These are phyloP conservation scores for Daldinia childiae DNA, from an alignment of 495 filamentous ascomycete species.

Conservation along the genomic window DNA sequence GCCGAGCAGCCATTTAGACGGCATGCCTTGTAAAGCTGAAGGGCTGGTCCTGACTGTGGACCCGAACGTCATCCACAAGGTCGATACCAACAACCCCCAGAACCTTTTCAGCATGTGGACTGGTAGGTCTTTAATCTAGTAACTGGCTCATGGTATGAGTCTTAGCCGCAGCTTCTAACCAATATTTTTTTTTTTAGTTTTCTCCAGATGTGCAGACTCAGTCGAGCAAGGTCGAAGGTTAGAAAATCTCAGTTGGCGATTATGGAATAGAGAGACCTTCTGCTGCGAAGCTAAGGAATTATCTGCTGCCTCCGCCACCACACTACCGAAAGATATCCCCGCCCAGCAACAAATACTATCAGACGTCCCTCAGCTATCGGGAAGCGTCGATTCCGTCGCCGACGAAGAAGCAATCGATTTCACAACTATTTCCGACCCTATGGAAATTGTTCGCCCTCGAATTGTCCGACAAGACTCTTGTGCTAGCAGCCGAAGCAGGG, in stretches of 20 bases:
- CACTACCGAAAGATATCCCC: conserved; percentile 59
- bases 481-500: conserved; percentile 68
- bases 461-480: conserved; percentile 66
- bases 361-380: conserved; percentile 87
- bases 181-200: conserved; percentile 75
- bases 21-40: conserved; percentile 61
- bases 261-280: conserved; percentile 97
- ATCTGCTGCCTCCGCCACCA: conserved; percentile 31
- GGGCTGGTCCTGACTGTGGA: conserved; percentile 83
- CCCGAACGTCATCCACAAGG: conserved; percentile 87
- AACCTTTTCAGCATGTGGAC: conserved; percentile 98
- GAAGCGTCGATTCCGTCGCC: conserved; percentile 83
- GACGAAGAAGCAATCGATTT: conserved; percentile 81
- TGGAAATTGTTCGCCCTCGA: conserved; percentile 66
- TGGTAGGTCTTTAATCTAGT: conserved; percentile 69
- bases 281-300: conserved; percentile 73
- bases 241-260: conserved; percentile 94
- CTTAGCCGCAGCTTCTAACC: conserved; percentile 31
- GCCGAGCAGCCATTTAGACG: conserved; percentile 41
- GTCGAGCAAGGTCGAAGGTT: conserved; percentile 91
- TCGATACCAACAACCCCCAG: conserved; percentile 90
- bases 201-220: conserved; percentile 93
- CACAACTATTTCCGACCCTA: conserved; percentile 64
- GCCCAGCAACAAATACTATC: conserved; percentile 47
- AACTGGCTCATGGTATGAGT: conserved; percentile 17